phyloP scores from a whole-genome alignment of 1,139 yeast genomes.

The Nakaseomyces glabratus region DNA sequence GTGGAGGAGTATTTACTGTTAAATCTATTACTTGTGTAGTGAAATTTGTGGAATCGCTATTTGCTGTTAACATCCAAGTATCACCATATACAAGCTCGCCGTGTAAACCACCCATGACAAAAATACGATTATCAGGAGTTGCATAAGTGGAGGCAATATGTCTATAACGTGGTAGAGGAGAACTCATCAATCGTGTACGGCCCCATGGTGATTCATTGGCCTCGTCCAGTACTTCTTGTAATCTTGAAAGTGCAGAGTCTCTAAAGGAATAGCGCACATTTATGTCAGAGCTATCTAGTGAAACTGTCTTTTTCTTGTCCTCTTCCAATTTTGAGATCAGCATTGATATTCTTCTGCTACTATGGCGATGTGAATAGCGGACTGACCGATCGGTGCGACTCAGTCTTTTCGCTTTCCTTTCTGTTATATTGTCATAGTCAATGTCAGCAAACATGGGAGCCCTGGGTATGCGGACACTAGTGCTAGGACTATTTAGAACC shows the following conservation, averaged over 20 bases:
- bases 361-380: not conserved
- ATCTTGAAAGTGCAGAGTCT: slow-evolving; percentile 1
- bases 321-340: slow-evolving; percentile 3
- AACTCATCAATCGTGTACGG: slow-evolving; percentile 39
- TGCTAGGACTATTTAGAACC: no score
- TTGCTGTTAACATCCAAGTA: slow-evolving; percentile 65
- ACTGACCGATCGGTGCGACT: not conserved
- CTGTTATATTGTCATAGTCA: not conserved
- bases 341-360: slow-evolving; percentile 4
- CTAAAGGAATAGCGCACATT: slow-evolving; percentile 1
- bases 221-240: slow-evolving; percentile 3
- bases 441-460: not conserved
- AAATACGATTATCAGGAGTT: slow-evolving; percentile 73
- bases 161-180: slow-evolving; percentile 88
- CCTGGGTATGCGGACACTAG: no score
- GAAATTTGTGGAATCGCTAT: slow-evolving; percentile 34
- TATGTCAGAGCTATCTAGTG: slow-evolving; percentile 4
- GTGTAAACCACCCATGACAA: slow-evolving; percentile 87
- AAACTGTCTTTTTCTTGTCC: not conserved
- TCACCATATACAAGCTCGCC: slow-evolving; percentile 89
- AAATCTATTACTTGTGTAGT: slow-evolving; percentile 59
- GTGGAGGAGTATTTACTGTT: slow-evolving; percentile 73
- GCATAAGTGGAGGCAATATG: slow-evolving; percentile 73
- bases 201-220: slow-evolving; percentile 6
- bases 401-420: not conserved